Percentiles rank a stretch among this genome's conserved stretches.
These are phyloP conservation scores for Brassica incana DNA, from an alignment of 345 rosid genomes.

Conservation along the genomic window DNA sequence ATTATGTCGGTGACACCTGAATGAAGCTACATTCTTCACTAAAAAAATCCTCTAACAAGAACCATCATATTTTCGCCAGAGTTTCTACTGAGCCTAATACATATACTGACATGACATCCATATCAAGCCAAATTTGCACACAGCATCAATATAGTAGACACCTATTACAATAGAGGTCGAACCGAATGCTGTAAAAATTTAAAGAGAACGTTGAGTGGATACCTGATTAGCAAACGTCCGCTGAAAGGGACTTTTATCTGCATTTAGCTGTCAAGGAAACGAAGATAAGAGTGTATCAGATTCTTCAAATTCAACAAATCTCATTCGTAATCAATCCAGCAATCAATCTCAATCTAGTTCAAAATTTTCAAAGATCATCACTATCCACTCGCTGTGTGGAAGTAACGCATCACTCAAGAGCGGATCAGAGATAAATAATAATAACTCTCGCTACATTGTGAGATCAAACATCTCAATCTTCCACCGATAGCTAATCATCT, in stretches of 20 bases:
- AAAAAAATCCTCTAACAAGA: not conserved
- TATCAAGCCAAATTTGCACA: not conserved
- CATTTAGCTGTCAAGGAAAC: constrained; percentile 68
- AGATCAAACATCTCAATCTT: constrained; percentile 7
- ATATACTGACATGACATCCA: not conserved
- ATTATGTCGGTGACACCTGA: not conserved
- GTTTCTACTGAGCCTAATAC: not conserved
- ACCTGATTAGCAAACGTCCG: constrained; percentile 97
- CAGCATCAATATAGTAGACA: constrained; percentile 11
- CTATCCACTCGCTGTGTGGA: constrained; percentile 11
- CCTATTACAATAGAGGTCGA: not conserved
- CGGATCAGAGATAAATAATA: constrained; percentile 12
- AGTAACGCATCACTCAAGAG: constrained; percentile 15
- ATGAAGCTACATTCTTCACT: not conserved
- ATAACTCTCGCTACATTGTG: constrained; percentile 7
- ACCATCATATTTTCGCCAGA: not conserved
- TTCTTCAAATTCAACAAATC: not conserved
- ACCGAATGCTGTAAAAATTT: not conserved
- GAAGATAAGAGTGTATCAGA: constrained; percentile 27
- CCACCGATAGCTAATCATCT: constrained; percentile 20
- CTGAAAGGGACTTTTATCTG: constrained; percentile 91
- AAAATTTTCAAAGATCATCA: constrained; percentile 26
- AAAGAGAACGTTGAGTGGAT: constrained; percentile 22
- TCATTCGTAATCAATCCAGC: constrained; percentile 1
- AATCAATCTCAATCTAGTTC: constrained; percentile 8